These are phyloP conservation scores for Suhomyces guaymorum DNA, from an alignment of 1,139 yeast species.

Conservation along the genomic window DNA sequence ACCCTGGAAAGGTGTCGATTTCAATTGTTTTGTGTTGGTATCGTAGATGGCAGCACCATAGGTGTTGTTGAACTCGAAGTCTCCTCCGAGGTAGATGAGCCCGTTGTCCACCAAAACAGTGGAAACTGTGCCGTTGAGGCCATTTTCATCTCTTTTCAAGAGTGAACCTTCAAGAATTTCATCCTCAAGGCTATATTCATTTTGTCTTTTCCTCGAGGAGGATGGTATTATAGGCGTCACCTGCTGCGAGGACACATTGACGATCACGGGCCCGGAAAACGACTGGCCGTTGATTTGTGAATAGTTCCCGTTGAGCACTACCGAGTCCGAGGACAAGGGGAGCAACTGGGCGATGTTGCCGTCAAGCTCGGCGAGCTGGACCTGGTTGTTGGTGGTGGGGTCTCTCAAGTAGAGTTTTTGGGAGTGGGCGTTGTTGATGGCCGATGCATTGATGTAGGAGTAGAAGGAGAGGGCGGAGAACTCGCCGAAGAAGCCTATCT, in stretches of 20 bases:
- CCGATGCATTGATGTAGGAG: conserved; percentile 51
- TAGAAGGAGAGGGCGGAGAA: conserved; percentile 64
- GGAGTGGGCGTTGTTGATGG: conserved; percentile 14
- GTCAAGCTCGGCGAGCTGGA: conserved; percentile 32
- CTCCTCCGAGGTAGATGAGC: conserved; percentile 78
- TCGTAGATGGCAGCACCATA: conserved; percentile 71
- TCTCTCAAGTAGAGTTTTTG: conserved; percentile 36
- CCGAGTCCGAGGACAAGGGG: conserved; percentile 27
- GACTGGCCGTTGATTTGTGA: conserved; percentile 35
- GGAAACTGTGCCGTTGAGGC: conserved; percentile 50
- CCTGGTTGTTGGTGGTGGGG: conserved; percentile 28
- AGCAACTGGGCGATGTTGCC: conserved; percentile 35
- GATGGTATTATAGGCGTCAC: conserved; percentile 39
- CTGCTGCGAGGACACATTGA: conserved; percentile 48
- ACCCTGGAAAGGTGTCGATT: conserved; percentile 71
- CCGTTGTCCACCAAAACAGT: conserved; percentile 50
- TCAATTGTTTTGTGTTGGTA: conserved; percentile 40
- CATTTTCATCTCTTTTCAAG: conserved; percentile 21
- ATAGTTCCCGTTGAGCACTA: conserved; percentile 50
- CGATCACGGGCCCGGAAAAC: conserved; percentile 54
- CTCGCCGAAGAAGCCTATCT: conserved; percentile 64
- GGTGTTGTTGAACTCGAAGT: conserved; percentile 56
- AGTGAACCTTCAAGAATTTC: no score
- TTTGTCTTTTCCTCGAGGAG: conserved; percentile 11
- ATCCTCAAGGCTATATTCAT: no score